Percentiles rank a stretch among this genome's conserved stretches.
Conservation (phyloP, 345 rosid genomes). For the Triadica sebifera region DNA sequence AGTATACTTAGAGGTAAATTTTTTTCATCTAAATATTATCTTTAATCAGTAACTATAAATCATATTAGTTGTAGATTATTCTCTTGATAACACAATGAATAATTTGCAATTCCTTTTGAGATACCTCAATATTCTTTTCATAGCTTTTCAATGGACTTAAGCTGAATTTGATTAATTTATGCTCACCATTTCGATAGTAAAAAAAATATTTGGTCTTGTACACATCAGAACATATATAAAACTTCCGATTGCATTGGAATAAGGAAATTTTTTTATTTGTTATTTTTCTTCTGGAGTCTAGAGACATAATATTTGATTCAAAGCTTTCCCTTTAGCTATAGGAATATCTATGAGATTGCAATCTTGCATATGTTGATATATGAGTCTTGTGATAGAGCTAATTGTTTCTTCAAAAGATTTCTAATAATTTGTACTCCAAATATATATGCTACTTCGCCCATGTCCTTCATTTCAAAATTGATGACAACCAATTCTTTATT, state of each 20-base stretch:
- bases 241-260: not conserved
- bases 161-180: not conserved
- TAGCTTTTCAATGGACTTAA: not conserved
- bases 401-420: not conserved
- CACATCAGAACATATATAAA: not conserved
- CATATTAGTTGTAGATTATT: no score
- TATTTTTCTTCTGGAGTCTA: not conserved
- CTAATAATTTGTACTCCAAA: not conserved
- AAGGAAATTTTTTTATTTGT: not conserved
- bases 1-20: not conserved
- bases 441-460: not conserved
- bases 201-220: not conserved
- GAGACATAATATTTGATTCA: not conserved
- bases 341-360: not conserved
- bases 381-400: conserved; percentile 6
- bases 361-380: conserved; percentile 2
- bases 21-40: not conserved
- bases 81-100: no score
- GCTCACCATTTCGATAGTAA: not conserved
- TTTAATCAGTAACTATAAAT: no score
- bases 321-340: not conserved
- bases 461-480: conserved; percentile 8
- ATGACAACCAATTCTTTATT: no score
- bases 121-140: not conserved
- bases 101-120: not conserved